Percentiles rank a stretch among this genome's conserved stretches.
Conservation (phyloP, 495 filamentous ascomycete species). For the Lasiosphaeria ovina region DNA sequence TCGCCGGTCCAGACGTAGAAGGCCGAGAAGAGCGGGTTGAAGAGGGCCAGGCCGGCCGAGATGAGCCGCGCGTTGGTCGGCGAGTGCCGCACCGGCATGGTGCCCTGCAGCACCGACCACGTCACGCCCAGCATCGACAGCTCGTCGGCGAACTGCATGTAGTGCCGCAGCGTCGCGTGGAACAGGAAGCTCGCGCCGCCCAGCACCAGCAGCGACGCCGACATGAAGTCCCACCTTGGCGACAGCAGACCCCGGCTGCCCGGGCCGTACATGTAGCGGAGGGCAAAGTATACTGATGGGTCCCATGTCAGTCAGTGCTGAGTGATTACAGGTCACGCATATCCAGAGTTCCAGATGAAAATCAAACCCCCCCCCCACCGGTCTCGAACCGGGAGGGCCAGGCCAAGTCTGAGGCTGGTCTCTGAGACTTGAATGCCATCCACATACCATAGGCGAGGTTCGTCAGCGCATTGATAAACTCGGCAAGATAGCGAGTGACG, state of each 20-base stretch:
- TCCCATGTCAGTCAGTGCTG: not conserved
- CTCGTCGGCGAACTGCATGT: conserved; percentile 54
- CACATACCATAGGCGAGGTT: conserved; percentile 50
- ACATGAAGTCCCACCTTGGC: conserved; percentile 28
- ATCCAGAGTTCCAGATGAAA: too few species aligned
- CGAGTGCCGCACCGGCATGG: conserved; percentile 44
- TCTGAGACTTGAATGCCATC: not conserved
- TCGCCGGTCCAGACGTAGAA: conserved; percentile 38
- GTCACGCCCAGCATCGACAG: conserved; percentile 58
- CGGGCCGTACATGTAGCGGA: conserved; percentile 21
- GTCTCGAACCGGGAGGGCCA: too few species aligned
- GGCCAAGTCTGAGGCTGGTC: not conserved
- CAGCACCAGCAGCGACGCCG: conserved; percentile 46
- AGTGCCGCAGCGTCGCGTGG: conserved; percentile 53
- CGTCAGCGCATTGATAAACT: conserved; percentile 55
- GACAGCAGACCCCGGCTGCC: conserved; percentile 5
- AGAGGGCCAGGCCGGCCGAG: conserved; percentile 25
- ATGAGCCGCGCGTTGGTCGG: conserved; percentile 25
- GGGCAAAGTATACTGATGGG: conserved; percentile 27
- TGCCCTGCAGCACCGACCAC: conserved; percentile 49
- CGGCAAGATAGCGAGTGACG: conserved; percentile 52
- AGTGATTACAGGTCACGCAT: not conserved
- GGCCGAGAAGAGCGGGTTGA: conserved; percentile 30
- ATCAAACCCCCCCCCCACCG: not conserved
- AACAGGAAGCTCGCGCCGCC: conserved; percentile 54